Base-by-base conservation (phyloP, 2,329 filamentous ascomycete genomes). In the Pseudomassariella vexata region DNA sequence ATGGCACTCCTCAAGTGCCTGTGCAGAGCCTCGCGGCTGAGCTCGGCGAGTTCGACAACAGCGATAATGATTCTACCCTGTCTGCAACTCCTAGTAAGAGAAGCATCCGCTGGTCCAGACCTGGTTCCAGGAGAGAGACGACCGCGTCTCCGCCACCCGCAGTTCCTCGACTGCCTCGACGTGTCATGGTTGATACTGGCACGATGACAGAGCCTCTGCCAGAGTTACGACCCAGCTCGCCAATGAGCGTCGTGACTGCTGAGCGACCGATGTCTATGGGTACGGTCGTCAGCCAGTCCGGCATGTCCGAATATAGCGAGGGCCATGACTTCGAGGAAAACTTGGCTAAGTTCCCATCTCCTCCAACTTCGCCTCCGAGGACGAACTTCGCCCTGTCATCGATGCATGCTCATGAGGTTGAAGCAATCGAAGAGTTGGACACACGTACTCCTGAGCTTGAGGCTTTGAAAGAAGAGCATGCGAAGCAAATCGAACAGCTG, bases 11-110 rank as follows among this genome's bases (percentile, higher is more conserved):
- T 8, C 62, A 71, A 35, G 56, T 59, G 25, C 60, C 49, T 12
- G 73, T 76, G 11, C 85, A 95, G 63, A 96, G 84, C 50, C 67
- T 98, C 30, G 94, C 92, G 54, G 88, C 88, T 24, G 92, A 98
- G 58, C 72, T 98, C 24, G 86, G 84, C 32, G 85, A 87, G 44
- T 65, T 95, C 25, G 82, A 77, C 39, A 77, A 78, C 42, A 82
- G 83, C 45, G 85, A 86, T 40, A 84, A 86, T 38, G 81, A 82
- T 40, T 80, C 83, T 33, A 66, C 60, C 37, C 50, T 60, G 18
- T 66, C 65, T 12, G 70, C 62, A 17, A 79, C 75, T 19, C 76
- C 76, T 17, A 73, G 68, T 41, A 65, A 66, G 22, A 55, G 61
- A 25, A 66, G 65, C 37, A 47, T 59, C 15, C 65, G 66, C 25